Evolutionary conservation across 495 filamentous ascomycete genomes (phyloP), one percentile per base, ranked within the genome.

Genomic region (Choiromyces venosus): DNA sequence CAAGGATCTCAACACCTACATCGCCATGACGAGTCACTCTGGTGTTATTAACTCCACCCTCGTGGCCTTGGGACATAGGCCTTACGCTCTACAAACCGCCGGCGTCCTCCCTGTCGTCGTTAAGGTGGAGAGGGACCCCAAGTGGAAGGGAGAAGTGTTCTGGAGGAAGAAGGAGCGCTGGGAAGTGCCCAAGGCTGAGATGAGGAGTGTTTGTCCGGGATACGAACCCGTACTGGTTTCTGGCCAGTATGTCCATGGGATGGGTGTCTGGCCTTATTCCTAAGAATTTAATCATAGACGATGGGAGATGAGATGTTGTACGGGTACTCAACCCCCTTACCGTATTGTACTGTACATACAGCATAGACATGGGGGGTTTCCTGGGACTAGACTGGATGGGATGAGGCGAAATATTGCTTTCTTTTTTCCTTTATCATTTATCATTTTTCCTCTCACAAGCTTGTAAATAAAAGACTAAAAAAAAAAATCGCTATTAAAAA

Each of bases 11-110:
- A 72, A 68, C 25, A 79, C 69, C 25, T 79, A 79, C 35, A 79
- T 79, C 46, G 78, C 65, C 4, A 75, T 79, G 72, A 79, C 77
- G 8, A 74, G 76, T 0, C 77, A 79, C 44, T 76, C 69, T 19
- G 77, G 77, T n/a, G 76, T 79, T 6, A 79, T 79, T 61, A 78
- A 79, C 16, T 79, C 76, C 33, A 78, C 77, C 3, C 64, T 79
- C 19, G 66, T 74, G 9, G 77, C 76, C 35, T 70, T 79, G 19
- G 76, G 76, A 3, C 76, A 79, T 56, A 69, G 75, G 4, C 74
- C 75, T 6, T 77, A 77, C 40, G 69, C 64, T 12, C 67, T 79
- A 25, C 76, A 75, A 66, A 79, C 77, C 2, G 76, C 77, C 35
- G 77, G 77, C 19, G 74, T 79, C 40, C 71, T 79, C 56, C 77